Evolutionary conservation across 352 stramenopile genomes (phyloP).

Genomic region (Pythium monospermum): DNA sequence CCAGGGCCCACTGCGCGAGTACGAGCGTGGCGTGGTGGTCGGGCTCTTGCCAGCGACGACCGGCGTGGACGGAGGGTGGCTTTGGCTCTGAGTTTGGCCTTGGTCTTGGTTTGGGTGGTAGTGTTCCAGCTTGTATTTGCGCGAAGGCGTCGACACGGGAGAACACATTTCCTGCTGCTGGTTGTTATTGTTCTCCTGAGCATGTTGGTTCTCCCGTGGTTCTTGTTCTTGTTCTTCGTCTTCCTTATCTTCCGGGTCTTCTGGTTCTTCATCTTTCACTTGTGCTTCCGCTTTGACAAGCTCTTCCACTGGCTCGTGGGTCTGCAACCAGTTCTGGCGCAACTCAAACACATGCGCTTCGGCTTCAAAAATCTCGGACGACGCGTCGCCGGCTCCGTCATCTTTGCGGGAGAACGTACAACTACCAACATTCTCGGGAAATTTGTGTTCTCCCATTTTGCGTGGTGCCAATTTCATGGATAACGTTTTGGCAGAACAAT

Average conservation of each 20-base stretch:
- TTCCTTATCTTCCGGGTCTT: not conserved
- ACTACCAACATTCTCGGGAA: conserved; percentile 50
- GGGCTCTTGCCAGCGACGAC: conserved; percentile 11
- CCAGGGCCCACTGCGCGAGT: conserved; percentile 58
- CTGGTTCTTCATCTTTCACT: not conserved
- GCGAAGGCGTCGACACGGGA: conserved; percentile 12
- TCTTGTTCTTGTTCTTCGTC: not conserved
- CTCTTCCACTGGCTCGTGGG: conserved; percentile 20
- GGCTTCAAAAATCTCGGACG: conserved; percentile 45
- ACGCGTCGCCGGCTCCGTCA: conserved; percentile 31
- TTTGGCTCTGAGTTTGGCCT: no score
- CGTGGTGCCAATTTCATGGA: conserved; percentile 67
- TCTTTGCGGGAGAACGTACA: conserved; percentile 46
- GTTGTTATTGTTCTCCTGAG: conserved; percentile 6
- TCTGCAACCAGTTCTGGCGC: conserved; percentile 38
- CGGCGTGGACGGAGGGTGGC: not conserved
- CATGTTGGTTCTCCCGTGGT: no score
- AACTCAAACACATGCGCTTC: conserved; percentile 44
- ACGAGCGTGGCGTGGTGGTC: conserved; percentile 17
- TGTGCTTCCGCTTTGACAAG: not conserved
- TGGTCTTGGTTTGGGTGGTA: no score
- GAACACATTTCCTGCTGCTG: conserved; percentile 2
- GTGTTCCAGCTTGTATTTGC: conserved; percentile 12
- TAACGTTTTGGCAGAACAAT: conserved; percentile 46
- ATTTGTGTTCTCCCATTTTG: conserved; percentile 43